Evolutionary conservation across 192 early-diverging fungal genomes (phyloP).

Genomic region (Backusella liffmaniae): DNA sequence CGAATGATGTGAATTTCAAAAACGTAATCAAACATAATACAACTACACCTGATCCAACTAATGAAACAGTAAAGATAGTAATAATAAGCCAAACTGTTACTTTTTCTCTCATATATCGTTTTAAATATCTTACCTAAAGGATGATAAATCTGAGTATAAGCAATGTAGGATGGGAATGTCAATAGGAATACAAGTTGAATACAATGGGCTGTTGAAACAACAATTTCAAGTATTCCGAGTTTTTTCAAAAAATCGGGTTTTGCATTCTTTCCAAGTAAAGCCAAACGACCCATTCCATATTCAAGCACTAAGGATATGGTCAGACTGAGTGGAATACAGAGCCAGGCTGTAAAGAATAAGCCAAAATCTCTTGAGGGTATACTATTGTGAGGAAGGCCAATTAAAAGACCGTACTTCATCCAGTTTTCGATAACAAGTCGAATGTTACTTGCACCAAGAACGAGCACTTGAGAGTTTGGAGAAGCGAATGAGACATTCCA

Average conservation of each 20-base stretch:
- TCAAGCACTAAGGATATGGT: conserved; percentile 63
- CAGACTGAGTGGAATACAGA: conserved; percentile 52
- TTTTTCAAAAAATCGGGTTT: conserved; percentile 24
- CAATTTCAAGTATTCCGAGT: conserved; percentile 15
- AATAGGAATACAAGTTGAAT: conserved; percentile 56
- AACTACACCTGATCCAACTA: conserved; percentile 62
- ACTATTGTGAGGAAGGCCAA: conserved; percentile 62
- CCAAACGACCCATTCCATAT: conserved; percentile 38
- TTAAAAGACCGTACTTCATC: conserved; percentile 82
- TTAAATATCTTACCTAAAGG: conserved; percentile 41
- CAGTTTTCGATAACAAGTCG: conserved; percentile 88
- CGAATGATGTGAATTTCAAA: conserved; percentile 80
- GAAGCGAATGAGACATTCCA: neutral
- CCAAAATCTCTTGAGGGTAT: conserved; percentile 59
- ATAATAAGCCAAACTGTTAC: neutral
- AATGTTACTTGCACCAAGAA: conserved; percentile 78
- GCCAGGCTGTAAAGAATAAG: conserved; percentile 47
- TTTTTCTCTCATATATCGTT: neutral
- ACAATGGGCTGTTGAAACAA: conserved; percentile 43
- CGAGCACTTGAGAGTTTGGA: conserved; percentile 48
- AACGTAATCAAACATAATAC: conserved; percentile 66
- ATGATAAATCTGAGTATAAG: conserved; percentile 67
- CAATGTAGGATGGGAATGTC: conserved; percentile 59
- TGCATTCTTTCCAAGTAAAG: conserved; percentile 20
- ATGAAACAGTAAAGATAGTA: neutral